phyloP scores from a whole-genome alignment of 352 stramenopile species.

The Phytopythium montanum region DNA sequence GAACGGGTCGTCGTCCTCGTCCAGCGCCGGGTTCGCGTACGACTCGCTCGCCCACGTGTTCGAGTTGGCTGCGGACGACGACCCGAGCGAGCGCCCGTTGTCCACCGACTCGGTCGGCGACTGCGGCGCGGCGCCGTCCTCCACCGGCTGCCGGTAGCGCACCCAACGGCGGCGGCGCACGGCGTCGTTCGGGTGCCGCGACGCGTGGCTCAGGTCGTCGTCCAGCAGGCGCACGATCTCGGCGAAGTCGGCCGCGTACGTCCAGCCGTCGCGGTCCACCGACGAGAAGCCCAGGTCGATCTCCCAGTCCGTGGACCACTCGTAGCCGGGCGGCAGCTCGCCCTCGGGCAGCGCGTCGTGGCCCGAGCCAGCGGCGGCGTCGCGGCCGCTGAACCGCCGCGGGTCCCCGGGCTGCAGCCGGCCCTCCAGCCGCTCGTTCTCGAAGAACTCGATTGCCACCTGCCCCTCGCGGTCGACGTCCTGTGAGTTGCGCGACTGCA shows the following conservation, averaged over 20 bases:
- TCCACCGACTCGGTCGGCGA: slow-evolving; percentile 49
- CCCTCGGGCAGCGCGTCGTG: slow-evolving; percentile 66
- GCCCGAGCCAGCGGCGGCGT: slow-evolving; percentile 46
- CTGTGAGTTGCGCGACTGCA: slow-evolving; percentile 40
- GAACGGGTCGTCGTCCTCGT: slow-evolving; percentile 83
- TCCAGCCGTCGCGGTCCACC: slow-evolving; percentile 81
- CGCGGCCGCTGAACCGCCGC: slow-evolving; percentile 65
- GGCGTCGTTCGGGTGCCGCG: slow-evolving; percentile 69
- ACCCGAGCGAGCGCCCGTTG: slow-evolving; percentile 31
- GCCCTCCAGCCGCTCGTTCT: slow-evolving; percentile 82
- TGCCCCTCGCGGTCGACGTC: slow-evolving; percentile 70
- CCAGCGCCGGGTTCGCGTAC: slow-evolving; percentile 24
- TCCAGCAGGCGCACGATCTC: slow-evolving; percentile 71
- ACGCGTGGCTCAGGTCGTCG: slow-evolving; percentile 83
- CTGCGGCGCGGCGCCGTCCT: slow-evolving; percentile 26
- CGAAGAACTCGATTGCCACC: slow-evolving; percentile 75
- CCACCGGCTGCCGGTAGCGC: slow-evolving; percentile 56
- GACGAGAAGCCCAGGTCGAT: slow-evolving; percentile 79
- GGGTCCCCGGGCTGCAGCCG: slow-evolving; percentile 67
- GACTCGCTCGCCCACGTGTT: slow-evolving; percentile 42
- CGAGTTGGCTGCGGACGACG: slow-evolving; percentile 29
- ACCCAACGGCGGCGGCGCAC: slow-evolving; percentile 81
- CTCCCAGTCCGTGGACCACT: slow-evolving; percentile 83
- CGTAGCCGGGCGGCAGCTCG: slow-evolving; percentile 59
- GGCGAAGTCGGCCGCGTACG: slow-evolving; percentile 77